phyloP scores from a whole-genome alignment of 164 flowering plant species.

The Sedum album region DNA sequence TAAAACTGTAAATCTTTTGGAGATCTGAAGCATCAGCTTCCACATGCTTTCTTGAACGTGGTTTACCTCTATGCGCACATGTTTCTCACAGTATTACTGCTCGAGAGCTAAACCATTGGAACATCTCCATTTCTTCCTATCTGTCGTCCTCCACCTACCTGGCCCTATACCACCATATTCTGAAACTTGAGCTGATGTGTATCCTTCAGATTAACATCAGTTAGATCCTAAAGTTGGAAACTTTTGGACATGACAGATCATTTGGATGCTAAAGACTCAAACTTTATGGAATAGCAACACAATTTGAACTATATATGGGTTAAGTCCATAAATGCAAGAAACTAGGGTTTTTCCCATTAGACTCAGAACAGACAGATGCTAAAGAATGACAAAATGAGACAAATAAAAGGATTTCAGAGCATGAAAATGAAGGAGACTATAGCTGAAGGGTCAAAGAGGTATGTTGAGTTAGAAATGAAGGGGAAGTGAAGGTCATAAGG shows the following conservation, averaged over 20 bases:
- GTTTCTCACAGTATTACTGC: conserved; percentile 40
- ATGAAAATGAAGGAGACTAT: not conserved
- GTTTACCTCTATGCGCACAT: conserved; percentile 31
- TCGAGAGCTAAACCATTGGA: conserved; percentile 43
- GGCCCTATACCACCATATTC: conserved; percentile 26
- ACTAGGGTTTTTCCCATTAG: not conserved
- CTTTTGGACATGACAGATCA: not conserved
- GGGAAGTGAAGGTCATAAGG: conserved; percentile 41
- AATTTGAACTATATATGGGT: no score
- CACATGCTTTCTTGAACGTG: conserved; percentile 55
- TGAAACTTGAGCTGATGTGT: conserved; percentile 8
- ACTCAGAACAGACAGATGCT: not conserved
- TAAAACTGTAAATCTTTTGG: not conserved
- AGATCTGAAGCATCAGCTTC: conserved; percentile 19
- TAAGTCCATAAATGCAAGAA: no score
- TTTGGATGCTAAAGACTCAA: not conserved
- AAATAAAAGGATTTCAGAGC: not conserved
- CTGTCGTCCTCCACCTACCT: conserved; percentile 40
- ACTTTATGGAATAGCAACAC: no score
- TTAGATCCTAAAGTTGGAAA: not conserved
- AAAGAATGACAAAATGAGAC: not conserved
- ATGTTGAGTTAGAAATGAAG: not conserved
- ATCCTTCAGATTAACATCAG: not conserved
- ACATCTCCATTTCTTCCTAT: conserved; percentile 21
- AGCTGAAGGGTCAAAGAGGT: not conserved